Base-by-base conservation (phyloP, 208 protist species). In the Acanthamoeba lenticulata region DNA sequence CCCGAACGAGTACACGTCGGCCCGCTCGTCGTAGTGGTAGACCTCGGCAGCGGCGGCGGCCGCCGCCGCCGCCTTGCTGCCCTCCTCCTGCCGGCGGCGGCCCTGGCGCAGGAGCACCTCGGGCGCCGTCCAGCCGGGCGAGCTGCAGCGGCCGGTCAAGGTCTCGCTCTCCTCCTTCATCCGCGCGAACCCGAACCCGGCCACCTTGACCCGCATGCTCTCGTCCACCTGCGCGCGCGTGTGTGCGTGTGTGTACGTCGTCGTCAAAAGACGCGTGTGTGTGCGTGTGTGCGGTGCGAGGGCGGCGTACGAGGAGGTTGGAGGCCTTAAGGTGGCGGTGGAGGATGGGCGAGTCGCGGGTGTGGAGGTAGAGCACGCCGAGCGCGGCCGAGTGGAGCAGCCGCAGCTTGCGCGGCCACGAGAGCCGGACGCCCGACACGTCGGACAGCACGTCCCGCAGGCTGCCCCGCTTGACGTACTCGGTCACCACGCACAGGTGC, bases 401-500 rank as follows among this genome's bases (percentile, higher is more conserved):
- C 27, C 90, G 55, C 47, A 93, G 40, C n/a, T 38, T 69, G 60
- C 29, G 90, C n/a, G 67, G 34, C 52, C 69, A 74, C 67, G 67
- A 65, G 45, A 55, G 74, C 9, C 21, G 27, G 36, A 67, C 0
- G n/a, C n/a, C n/a, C 40, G 32, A 5, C 36, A 9, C 38, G 36
- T 95, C 67, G 77, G 94, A 93, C 19, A 96, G 85, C n/a, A 96
- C 89, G n/a, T 57, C 24, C 29, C 95, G 94, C 32, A 97, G 91
- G 47, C 60, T 95, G 27, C 96, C 96, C 2, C 60, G 45, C 36
- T 67, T 47, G 94, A 97, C 96, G 72, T 83, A 96, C 36, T 97
- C 95, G 36, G 90, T 95, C 47, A 95, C 95, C 47, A 97, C 91
- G 60, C 95, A 96, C 91, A 96, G 90, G 42, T 96, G 65, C 17